These are phyloP conservation scores for Talaromyces thailandensis DNA, from an alignment of 495 filamentous ascomycete species.

Conservation along the genomic window DNA sequence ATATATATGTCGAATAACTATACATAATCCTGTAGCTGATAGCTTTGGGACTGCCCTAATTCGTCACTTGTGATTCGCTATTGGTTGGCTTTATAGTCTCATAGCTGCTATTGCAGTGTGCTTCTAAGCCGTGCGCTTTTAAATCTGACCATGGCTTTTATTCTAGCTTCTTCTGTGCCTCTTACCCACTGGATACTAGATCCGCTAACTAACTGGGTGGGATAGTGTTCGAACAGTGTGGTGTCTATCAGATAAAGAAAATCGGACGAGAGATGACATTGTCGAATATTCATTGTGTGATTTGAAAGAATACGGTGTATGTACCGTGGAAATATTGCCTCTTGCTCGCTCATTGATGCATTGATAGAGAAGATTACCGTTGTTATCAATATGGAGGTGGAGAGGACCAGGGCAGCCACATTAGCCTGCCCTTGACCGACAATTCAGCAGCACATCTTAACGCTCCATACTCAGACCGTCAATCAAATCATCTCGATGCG, in stretches of 20 bases:
- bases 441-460: background rate
- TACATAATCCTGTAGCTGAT: background rate
- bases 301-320: background rate
- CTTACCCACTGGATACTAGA: background rate
- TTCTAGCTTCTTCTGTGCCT: background rate
- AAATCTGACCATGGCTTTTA: background rate
- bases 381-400: background rate
- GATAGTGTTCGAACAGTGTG: background rate
- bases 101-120: background rate
- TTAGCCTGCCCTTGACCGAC: background rate
- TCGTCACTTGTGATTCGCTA: background rate
- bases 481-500: background rate
- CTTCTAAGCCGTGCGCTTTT: conserved; percentile 4
- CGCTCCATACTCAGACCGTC: background rate
- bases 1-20: no score
- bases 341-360: background rate
- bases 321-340: background rate
- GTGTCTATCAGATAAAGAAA: background rate
- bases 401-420: background rate
- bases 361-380: background rate
- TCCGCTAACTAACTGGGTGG: background rate
- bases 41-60: background rate
- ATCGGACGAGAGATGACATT: background rate
- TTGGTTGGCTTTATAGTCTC: background rate
- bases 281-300: background rate